Base-by-base conservation (phyloP, 2,329 filamentous ascomycete species). In the Pseudogymnoascus sp. region DNA sequence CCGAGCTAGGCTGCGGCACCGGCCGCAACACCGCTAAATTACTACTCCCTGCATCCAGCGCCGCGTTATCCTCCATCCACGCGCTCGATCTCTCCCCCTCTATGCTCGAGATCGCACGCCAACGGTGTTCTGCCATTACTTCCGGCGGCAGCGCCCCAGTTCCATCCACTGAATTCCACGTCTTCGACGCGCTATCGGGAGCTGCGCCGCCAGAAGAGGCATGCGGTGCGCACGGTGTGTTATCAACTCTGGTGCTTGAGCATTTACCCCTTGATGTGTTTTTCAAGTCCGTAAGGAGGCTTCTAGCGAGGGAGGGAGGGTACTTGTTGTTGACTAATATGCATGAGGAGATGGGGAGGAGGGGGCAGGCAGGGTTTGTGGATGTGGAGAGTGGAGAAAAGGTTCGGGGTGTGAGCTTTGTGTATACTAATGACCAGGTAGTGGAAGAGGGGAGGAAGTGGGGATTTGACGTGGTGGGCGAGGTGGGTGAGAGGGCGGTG, bases 1-100 rank as follows among this genome's bases (percentile, higher is more conserved):
- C 62, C n/a, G 85, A 88, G 66, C 73, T 88, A 1, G 85, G 85
- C 22, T 87, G 84, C 67, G 85, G 85, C 2, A 88, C 85, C 0
- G 85, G 83, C 1, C 77, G 85, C 35, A 87, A 85, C 65, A 88
- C 84, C 0, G 63, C 77, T 2, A 81, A 81, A 39, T 74, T 87
- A 1, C 62, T 70, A 66, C 67, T 57, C 60, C 0, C 59, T 58
- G 22, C n/a, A 14, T 28, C 16, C 39, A 38, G 35, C 50, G 12
- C 63, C 60, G 14, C 58, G 66, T 3, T 35, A 54, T 59, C 57
- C 11, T 66, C 68, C 12, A 68, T 75, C 3, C 64, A 74, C 18
- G 72, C 85, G 1, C 70, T 80, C 1, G 84, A 81, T 3, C 70
- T 87, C 1, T 83, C 79, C 1, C 70, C 71, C 1, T 77, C 77